These are phyloP conservation scores for Colletotrichum endophyticum DNA, from an alignment of 2,329 filamentous ascomycete genomes.

Conservation along the genomic window DNA sequence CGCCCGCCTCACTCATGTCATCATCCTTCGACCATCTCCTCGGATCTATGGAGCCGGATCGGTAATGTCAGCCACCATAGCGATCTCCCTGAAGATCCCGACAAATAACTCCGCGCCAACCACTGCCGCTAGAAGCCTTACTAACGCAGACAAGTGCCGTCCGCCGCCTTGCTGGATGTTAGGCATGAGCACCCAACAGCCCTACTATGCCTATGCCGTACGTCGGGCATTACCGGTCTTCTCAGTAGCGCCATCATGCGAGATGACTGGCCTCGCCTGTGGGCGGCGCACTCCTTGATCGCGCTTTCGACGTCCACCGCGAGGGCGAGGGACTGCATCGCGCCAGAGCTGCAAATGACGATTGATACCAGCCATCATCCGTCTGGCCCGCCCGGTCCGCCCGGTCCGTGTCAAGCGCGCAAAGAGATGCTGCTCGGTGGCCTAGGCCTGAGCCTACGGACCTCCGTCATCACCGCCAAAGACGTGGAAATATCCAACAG, in stretches of 20 bases:
- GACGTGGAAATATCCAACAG: background rate
- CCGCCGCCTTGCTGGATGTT: background rate
- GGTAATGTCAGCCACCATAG: background rate
- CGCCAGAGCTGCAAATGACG: background rate
- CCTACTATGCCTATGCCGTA: background rate
- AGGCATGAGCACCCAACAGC: background rate
- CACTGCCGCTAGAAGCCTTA: background rate
- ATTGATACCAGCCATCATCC: background rate
- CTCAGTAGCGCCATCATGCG: background rate
- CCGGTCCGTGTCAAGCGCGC: constrained; percentile 1
- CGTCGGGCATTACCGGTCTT: background rate
- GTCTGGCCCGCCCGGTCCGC: background rate
- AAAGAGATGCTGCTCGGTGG: background rate
- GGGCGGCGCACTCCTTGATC: background rate
- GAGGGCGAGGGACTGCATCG: background rate
- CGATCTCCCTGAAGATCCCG: background rate
- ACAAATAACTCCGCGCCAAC: background rate
- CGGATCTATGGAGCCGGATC: constrained; percentile 2
- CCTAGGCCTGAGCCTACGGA: background rate
- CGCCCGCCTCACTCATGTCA: constrained; percentile 3
- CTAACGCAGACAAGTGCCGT: background rate
- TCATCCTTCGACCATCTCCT: background rate
- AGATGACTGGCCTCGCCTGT: background rate
- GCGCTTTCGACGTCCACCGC: background rate
- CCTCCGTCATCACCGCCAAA: background rate